These are phyloP conservation scores for Vitellaria paradoxa DNA, from an alignment of 179 eudicot genomes.

Conservation along the genomic window DNA sequence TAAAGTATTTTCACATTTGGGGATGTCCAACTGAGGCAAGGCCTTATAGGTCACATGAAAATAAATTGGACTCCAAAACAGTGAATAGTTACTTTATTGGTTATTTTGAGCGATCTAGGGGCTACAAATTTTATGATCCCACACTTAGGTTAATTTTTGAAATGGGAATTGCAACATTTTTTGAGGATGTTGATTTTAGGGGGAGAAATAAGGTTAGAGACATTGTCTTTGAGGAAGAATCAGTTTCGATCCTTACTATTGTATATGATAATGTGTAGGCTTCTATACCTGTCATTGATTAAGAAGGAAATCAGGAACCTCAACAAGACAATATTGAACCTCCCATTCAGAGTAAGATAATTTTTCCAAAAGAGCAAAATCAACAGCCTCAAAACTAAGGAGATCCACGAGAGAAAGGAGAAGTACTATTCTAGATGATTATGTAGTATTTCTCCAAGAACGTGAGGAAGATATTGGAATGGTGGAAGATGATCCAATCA, in stretches of 20 bases:
- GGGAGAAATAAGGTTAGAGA: too few relatives aligned
- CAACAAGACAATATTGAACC: conserved; percentile 1
- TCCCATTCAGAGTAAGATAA: neutral
- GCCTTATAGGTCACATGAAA: neutral
- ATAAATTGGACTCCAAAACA: neutral
- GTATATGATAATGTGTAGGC: neutral
- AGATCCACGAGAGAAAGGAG: too few relatives aligned
- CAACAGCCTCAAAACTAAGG: too few relatives aligned
- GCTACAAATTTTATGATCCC: conserved; percentile 2
- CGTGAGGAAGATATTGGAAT: too few relatives aligned
- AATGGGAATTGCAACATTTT: neutral
- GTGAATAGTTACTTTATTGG: conserved; percentile 7
- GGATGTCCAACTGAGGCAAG: neutral
- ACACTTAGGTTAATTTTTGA: neutral
- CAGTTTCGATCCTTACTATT: neutral
- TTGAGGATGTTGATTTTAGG: neutral
- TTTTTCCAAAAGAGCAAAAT: too few relatives aligned
- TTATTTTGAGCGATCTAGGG: neutral
- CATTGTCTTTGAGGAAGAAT: neutral
- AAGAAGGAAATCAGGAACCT: too few relatives aligned
- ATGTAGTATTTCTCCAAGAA: too few relatives aligned
- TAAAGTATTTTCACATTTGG: conserved; percentile 11
- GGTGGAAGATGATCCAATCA: too few relatives aligned
- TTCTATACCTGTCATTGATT: too few relatives aligned
- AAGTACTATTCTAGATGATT: too few relatives aligned